These are phyloP conservation scores for Oryza meridionalis DNA, from an alignment of 176 grass and related monocot species.

Conservation along the genomic window DNA sequence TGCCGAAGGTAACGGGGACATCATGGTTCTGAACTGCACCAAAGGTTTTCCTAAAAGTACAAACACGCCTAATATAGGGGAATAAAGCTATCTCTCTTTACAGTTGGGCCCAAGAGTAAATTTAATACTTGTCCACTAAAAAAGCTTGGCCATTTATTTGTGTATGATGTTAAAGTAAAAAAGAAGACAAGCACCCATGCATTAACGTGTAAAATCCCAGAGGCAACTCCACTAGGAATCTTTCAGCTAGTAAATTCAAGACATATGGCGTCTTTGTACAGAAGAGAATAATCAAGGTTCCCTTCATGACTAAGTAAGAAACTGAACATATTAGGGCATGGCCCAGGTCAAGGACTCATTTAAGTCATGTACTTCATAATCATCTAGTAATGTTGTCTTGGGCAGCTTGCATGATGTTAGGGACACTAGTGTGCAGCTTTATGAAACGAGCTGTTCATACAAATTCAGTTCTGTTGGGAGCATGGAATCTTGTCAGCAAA, in stretches of 20 bases:
- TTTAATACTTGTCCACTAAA: background rate
- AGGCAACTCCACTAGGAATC: background rate
- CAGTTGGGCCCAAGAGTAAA: background rate
- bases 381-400: background rate
- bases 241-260: slow-evolving; percentile 8
- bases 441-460: background rate
- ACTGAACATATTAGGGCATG: background rate
- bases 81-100: slow-evolving; percentile 8
- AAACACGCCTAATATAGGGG: background rate
- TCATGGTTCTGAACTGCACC: slow-evolving; percentile 23
- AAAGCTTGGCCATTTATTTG: background rate
- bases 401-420: background rate
- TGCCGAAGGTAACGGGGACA: background rate
- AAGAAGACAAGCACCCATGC: background rate
- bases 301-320: background rate
- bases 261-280: background rate
- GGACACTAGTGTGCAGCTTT: background rate
- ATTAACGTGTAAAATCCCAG: background rate
- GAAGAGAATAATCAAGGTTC: background rate
- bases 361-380: slow-evolving; percentile 10
- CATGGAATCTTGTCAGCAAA: background rate
- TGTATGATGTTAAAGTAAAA: background rate
- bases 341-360: background rate
- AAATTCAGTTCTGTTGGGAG: background rate
- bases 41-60: slow-evolving; percentile 12